Percentiles rank a stretch among this genome's conserved stretches.
These are phyloP conservation scores for Rhododendron griersonianum DNA, from an alignment of 148 eudicot species.

Conservation along the genomic window DNA sequence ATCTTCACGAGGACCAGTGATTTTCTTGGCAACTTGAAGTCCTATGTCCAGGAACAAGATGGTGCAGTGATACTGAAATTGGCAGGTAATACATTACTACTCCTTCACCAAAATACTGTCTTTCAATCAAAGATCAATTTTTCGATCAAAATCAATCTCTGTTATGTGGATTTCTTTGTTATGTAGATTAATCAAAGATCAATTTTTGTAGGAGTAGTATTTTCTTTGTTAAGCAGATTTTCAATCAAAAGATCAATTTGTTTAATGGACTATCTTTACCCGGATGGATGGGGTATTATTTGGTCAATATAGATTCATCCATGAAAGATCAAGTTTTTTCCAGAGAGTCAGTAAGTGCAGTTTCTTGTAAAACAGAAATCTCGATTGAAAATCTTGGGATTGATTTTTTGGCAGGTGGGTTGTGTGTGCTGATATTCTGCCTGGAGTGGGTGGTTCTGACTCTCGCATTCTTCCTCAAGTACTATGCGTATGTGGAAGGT, in stretches of 20 bases:
- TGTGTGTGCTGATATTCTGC: conserved; percentile 36
- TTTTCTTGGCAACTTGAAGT: conserved; percentile 36
- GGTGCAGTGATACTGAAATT: conserved; percentile 42
- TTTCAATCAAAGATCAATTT: no score
- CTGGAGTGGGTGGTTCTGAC: conserved; percentile 50
- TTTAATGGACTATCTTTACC: no score
- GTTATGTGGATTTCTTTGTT: no score
- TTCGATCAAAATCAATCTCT: neutral
- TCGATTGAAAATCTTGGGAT: neutral
- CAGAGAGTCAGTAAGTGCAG: no score
- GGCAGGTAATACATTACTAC: neutral
- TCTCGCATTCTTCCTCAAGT: conserved; percentile 43
- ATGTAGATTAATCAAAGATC: neutral
- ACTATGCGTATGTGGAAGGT: conserved; percentile 15
- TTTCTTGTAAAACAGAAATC: neutral
- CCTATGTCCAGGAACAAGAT: conserved; percentile 49
- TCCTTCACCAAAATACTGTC: neutral
- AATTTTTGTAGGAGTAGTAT: neutral
- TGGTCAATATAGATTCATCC: no score
- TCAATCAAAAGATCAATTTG: neutral
- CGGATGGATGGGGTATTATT: no score
- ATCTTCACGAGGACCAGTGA: conserved; percentile 38
- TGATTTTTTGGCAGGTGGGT: conserved; percentile 26
- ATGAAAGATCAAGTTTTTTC: no score
- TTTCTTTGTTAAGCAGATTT: no score